Conservation (phyloP, 2,329 filamentous ascomycete genomes). For the Pseudogymnoascus sp. region DNA sequence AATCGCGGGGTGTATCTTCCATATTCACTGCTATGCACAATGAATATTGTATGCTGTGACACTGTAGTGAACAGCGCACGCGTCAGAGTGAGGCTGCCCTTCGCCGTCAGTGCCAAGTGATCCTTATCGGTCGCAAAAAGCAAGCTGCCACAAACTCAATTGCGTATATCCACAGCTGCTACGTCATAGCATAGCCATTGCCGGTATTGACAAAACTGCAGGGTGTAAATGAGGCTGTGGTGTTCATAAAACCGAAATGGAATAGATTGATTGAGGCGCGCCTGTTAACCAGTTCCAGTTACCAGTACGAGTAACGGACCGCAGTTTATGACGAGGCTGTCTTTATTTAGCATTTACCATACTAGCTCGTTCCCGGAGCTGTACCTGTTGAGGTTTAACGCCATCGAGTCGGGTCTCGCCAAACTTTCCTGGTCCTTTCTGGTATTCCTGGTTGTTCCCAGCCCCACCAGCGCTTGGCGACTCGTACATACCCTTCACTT, state of each 20-base stretch:
- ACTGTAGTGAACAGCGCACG: background rate
- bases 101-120: background rate
- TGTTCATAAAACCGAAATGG: background rate
- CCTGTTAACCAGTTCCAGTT: background rate
- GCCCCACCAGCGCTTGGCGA: slow-evolving; percentile 5
- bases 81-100: background rate
- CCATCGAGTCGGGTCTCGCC: background rate
- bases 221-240: slow-evolving; percentile 1
- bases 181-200: background rate
- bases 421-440: background rate
- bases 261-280: background rate
- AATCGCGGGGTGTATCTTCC: background rate
- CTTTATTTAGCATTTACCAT: slow-evolving; percentile 3
- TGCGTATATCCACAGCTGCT: background rate
- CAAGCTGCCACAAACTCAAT: background rate
- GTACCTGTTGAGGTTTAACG: slow-evolving; percentile 5
- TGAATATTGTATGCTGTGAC: background rate
- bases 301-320: background rate
- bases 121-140: background rate
- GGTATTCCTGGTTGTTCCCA: slow-evolving; percentile 1
- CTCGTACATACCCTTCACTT: background rate
- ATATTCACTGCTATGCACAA: background rate
- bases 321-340: background rate
- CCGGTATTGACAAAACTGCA: background rate
- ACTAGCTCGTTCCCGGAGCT: background rate